Conservation (phyloP, 1,139 yeast species). For the Nakaseomyces glabratus region DNA sequence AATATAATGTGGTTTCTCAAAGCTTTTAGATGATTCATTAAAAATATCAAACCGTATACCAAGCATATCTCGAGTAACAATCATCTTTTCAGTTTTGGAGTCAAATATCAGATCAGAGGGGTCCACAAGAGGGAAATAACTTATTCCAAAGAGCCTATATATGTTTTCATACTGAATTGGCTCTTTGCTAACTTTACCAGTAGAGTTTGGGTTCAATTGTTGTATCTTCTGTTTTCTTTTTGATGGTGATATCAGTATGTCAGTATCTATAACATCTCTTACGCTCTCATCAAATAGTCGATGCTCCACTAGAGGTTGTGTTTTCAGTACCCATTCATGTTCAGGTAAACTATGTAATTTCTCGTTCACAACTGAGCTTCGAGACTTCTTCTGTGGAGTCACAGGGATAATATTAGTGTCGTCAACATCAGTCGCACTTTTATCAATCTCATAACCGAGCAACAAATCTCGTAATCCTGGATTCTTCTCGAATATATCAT, state of each 20-base stretch:
- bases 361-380: constrained; percentile 1
- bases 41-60: constrained; percentile 41
- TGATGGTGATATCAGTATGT: constrained; percentile 23
- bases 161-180: constrained; percentile 31
- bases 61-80: constrained; percentile 24
- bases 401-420: neutral
- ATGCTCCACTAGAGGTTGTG: constrained; percentile 27
- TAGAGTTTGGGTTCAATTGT: constrained; percentile 6
- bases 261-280: constrained; percentile 24
- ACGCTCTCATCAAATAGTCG: constrained; percentile 32
- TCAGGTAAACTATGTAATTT: constrained; percentile 12
- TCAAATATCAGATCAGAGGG: constrained; percentile 25
- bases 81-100: constrained; percentile 12
- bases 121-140: constrained; percentile 39
- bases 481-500: constrained; percentile 16
- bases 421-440: neutral
- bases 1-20: constrained; percentile 37
- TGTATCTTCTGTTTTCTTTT: constrained; percentile 13
- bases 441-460: constrained; percentile 5
- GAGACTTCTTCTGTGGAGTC: constrained; percentile 8
- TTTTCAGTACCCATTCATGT: constrained; percentile 18
- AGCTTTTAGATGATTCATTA: constrained; percentile 26
- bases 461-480: constrained; percentile 20
- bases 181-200: constrained; percentile 4
- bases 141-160: constrained; percentile 38